phyloP scores from a whole-genome alignment of 805 yeast species.

The Zygosaccharomyces lentus region DNA sequence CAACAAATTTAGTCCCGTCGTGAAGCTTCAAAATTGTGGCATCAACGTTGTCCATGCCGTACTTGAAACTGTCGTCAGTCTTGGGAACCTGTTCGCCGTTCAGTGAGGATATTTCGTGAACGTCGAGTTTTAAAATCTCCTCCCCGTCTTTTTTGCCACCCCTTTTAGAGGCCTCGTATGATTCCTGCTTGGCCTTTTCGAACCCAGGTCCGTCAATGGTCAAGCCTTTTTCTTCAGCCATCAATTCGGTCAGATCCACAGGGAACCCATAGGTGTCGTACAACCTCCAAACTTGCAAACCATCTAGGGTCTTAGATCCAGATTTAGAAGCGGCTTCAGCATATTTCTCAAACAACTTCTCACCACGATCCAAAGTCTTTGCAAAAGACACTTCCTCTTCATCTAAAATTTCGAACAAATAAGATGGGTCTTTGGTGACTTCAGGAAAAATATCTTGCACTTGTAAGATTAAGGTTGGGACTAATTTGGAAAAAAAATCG shows the following conservation, averaged over 20 bases:
- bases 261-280: conserved; percentile 99
- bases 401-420: conserved; percentile 82
- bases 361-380: conserved; percentile 96
- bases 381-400: conserved; percentile 96
- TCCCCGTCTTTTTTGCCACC: conserved; percentile 60
- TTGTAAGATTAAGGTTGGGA: conserved; percentile 89
- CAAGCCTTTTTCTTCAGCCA: conserved; percentile 98
- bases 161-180: conserved; percentile 94
- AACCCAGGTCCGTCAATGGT: conserved; percentile 89
- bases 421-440: conserved; percentile 61
- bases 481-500: conserved; percentile 82
- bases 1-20: conserved; percentile 59
- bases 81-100: conserved; percentile 57
- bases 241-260: conserved; percentile 91
- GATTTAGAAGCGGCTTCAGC: conserved; percentile 77
- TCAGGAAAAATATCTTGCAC: conserved; percentile 91
- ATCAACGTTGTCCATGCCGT: conserved; percentile 62
- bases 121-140: conserved; percentile 74
- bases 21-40: conserved; percentile 70
- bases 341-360: conserved; percentile 89
- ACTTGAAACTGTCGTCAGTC: conserved; percentile 81
- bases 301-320: conserved; percentile 72
- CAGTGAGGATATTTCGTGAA: conserved; percentile 77
- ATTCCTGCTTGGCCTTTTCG: conserved; percentile 82
- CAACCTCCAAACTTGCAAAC: conserved; percentile 96